Evolutionary conservation across 2,329 filamentous ascomycete species (phyloP), one percentile per base, ranked within the genome.

Genomic region (Alternaria sp.): DNA sequence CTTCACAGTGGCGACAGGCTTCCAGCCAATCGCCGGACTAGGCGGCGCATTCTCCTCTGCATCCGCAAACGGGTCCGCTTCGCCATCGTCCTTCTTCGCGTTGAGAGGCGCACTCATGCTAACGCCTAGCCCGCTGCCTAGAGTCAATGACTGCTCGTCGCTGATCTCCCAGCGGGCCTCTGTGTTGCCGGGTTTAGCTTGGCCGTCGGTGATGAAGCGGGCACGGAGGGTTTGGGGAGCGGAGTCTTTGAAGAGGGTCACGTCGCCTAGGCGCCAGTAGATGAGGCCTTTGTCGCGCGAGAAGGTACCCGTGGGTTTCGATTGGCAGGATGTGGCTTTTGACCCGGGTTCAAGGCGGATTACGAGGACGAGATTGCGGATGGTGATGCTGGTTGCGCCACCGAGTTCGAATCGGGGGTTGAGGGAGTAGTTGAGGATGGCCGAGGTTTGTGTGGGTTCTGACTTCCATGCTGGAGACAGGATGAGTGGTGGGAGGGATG

Each of bases 121-220:
- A 9, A 85, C 79, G 5, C 88, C 90, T 60, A 97, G 87, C 10
- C 89, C 89, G 68, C 88, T 91, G 1, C 87, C 87, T 1, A 87
- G 71, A 4, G 73, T 80, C 8, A 76, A 67, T 15, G 82, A 81
- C 30, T 86, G 81, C 43, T 86, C 83, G 3, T 83, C 86, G 23
- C 64, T 72, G 21, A 91, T 82, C 77, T 97, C 94, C 89, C 94
- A 97, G 60, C 90, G 86, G 1, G 92, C 92, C 78, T 99, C 95
- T 9, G 96, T 87, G 58, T 88, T 89, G 0, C 94, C 93, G 6
- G 92, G 88, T 66, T 88, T 89, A 0, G 92, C 88, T 55, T 88
- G 85, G 23, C 88, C 88, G 33, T 94, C 90, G 0, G 92, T 92
- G 23, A 90, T 83, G 71, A 99, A 92, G 4, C 94, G 88, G 63